phyloP scores from a whole-genome alignment of 106 monocot genomes.

The Gastrodia elata region DNA sequence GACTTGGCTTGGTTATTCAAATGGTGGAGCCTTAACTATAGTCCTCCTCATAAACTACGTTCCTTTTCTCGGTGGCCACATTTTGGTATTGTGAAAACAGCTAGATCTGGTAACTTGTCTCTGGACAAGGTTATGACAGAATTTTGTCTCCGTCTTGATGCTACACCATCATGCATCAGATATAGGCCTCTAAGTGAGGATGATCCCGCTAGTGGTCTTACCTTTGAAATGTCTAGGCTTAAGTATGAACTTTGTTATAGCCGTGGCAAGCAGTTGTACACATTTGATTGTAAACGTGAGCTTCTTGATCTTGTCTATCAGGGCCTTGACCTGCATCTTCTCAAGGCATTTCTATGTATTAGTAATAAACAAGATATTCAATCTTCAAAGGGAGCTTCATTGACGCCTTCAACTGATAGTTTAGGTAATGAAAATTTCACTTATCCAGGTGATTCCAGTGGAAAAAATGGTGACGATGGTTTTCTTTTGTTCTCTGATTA shows the following conservation, averaged over 20 bases:
- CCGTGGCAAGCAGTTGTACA: slow-evolving; percentile 83
- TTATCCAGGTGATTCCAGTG: slow-evolving; percentile 18
- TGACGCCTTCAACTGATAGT: slow-evolving; percentile 20
- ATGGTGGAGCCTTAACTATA: slow-evolving; percentile 76
- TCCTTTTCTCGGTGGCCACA: slow-evolving; percentile 98
- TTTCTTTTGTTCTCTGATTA: slow-evolving; percentile 84
- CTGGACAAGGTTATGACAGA: slow-evolving; percentile 97
- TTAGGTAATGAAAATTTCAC: slow-evolving; percentile 27
- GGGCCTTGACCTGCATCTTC: slow-evolving; percentile 68
- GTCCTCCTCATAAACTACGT: slow-evolving; percentile 90
- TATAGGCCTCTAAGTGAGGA: slow-evolving; percentile 72
- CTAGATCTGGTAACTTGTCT: slow-evolving; percentile 87
- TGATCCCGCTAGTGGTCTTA: slow-evolving; percentile 86
- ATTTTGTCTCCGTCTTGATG: slow-evolving; percentile 75
- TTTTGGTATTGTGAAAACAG: slow-evolving; percentile 74
- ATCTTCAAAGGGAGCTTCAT: slow-evolving; percentile 20
- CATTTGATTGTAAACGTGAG: slow-evolving; percentile 83
- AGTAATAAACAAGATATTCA: slow-evolving; percentile 32
- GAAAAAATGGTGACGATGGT: slow-evolving; percentile 65
- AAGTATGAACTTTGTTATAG: slow-evolving; percentile 85
- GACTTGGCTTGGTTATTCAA: slow-evolving; percentile 84
- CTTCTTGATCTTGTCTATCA: slow-evolving; percentile 97
- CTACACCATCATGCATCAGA: slow-evolving; percentile 60
- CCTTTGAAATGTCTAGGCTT: slow-evolving; percentile 55
- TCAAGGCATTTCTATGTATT: slow-evolving; percentile 60